Base-by-base conservation (phyloP, 371 early-diverging fungal species). In the Catenaria anguillulae region DNA sequence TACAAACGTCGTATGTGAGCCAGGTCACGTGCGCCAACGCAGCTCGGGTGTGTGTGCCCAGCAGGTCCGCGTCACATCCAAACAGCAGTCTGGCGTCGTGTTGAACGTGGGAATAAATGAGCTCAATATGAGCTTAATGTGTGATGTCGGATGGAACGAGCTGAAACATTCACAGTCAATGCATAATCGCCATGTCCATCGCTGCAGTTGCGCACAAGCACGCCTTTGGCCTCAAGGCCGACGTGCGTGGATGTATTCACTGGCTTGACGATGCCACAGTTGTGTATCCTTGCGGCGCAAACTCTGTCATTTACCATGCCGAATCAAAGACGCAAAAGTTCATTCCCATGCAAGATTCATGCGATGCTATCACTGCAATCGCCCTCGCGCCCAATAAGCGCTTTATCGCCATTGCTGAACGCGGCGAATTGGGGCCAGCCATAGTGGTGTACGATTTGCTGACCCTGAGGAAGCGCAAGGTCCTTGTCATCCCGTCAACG, bases 201-300 rank as follows among this genome's bases (percentile, higher is more conserved):
- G 61, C 61, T n/a, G 45, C 61, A 15, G 61, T 61, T 26, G 61
- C 61, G 33, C 61, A 61, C 33, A 60, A 33, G 42, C 58, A 61
- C 40, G 61, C 56, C 15, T 61, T 61, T 21, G 61, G 61, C 13
- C 35, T 61, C 36, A 61, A 61, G 54, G 33, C 61, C 58, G 61
- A 61, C 58, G 61, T 61, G 61, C 60, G 61, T 13, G 56, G 56
- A 8, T 60, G 58, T n/a, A 31, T 61, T 10, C 61, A 61, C 34
- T 61, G 43, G 55, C 35, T 61, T 26, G 61, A 61, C 40, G 61
- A 61, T 33, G 12, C 61, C n/a, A 61, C 61, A 6, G 56, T 74
- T 29, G 61, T 77, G 29, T 79, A 79, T 62, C 76, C 77, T 2
- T 70, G 73, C 45, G 80, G 78, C 21, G 42, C 76, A 63, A 77